phyloP scores from a whole-genome alignment of 1,284 basidiomycete genomes.

The Ceratobasidium sp. region DNA sequence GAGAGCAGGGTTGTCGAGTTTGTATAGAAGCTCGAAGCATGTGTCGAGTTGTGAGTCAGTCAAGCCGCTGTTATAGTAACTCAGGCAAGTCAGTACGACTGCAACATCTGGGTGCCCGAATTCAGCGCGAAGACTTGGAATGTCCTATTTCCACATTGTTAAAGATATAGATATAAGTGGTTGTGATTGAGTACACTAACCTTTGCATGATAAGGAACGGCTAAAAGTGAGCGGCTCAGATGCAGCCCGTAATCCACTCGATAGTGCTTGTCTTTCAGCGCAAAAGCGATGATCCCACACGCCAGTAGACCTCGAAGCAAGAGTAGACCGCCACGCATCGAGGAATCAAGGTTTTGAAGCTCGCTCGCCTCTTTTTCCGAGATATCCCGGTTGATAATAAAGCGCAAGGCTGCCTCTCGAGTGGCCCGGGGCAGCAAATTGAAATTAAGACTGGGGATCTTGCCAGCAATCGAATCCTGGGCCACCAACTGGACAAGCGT shows the following conservation, averaged over 20 bases:
- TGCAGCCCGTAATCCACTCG: constrained; percentile 63
- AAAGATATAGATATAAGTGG: neutral
- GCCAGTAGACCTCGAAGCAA: constrained; percentile 56
- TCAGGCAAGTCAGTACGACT: constrained; percentile 59
- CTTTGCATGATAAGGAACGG: constrained; percentile 63
- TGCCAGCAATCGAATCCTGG: constrained; percentile 47
- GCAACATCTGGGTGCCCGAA: constrained; percentile 64
- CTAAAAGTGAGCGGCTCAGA: constrained; percentile 55
- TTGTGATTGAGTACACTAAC: neutral
- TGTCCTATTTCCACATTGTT: constrained; percentile 48
- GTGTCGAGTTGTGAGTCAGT: constrained; percentile 51
- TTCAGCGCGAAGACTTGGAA: constrained; percentile 58
- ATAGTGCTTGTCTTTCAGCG: constrained; percentile 57
- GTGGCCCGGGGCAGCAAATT: neutral
- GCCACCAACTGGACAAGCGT: constrained; percentile 44
- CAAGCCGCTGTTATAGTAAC: constrained; percentile 62
- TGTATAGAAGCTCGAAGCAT: constrained; percentile 55
- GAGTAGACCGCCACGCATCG: constrained; percentile 53
- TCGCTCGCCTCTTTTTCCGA: neutral
- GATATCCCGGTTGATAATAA: constrained; percentile 8
- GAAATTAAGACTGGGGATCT: constrained; percentile 39
- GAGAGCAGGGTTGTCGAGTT: constrained; percentile 55
- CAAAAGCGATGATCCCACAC: constrained; percentile 54
- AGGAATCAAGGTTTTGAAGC: neutral
- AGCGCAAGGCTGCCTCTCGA: constrained; percentile 1